A percentile compares a stretch with the other conserved stretches of the same genome.
Evolutionary conservation across 1,284 basidiomycete species (phyloP).

Genomic region (Pseudozyma thailandica): DNA sequence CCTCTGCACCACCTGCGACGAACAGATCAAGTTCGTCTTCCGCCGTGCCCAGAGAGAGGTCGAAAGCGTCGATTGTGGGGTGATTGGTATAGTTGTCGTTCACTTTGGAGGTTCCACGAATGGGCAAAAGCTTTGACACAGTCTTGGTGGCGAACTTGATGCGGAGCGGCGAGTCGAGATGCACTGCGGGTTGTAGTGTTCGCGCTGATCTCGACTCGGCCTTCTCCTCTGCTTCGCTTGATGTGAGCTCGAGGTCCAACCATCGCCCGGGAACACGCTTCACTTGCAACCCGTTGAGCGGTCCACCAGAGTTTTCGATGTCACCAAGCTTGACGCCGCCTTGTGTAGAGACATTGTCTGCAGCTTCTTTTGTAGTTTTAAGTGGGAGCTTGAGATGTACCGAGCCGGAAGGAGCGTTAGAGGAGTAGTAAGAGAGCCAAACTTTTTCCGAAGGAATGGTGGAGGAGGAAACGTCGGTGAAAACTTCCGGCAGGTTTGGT

Average conservation of each 20-base stretch:
- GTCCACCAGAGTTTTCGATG: conserved; percentile 23
- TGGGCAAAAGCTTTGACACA: conserved; percentile 22
- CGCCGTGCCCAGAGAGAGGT: conserved; percentile 23
- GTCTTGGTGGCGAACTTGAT: conserved; percentile 23
- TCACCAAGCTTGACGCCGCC: conserved; percentile 52
- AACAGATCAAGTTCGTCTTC: conserved; percentile 43
- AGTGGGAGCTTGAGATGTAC: conserved; percentile 48
- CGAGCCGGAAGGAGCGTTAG: conserved; percentile 46
- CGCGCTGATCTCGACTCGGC: conserved; percentile 21
- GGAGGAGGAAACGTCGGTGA: conserved; percentile 74
- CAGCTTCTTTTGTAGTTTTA: conserved; percentile 46
- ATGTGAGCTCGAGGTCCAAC: conserved; percentile 34
- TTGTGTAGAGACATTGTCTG: conserved; percentile 35
- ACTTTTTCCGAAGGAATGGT: conserved; percentile 74
- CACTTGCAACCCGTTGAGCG: conserved; percentile 17
- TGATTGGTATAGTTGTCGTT: conserved; percentile 50
- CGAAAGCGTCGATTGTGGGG: conserved; percentile 50
- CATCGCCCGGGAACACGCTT: conserved; percentile 23
- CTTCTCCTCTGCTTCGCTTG: neutral
- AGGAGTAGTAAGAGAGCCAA: conserved; percentile 78
- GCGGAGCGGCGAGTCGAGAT: conserved; percentile 24
- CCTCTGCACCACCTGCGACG: conserved; percentile 50
- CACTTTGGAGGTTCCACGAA: conserved; percentile 24
- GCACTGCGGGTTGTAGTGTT: conserved; percentile 23
- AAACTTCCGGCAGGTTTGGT: conserved; percentile 73